Evolutionary conservation across 441 rosid genomes (phyloP), one percentile per base, ranked within the genome.

Genomic region (Croton setiger): DNA sequence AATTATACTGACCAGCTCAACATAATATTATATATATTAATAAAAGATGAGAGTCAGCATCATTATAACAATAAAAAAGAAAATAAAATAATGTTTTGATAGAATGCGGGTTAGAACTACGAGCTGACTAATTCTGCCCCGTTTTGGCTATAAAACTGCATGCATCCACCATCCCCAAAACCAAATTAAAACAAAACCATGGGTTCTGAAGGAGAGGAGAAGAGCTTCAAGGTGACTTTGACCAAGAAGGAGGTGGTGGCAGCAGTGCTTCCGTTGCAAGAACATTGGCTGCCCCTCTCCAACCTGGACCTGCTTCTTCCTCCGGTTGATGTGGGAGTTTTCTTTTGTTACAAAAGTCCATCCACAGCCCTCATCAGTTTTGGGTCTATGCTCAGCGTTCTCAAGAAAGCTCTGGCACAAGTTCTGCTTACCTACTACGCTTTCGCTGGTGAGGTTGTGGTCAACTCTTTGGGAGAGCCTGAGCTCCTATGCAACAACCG

Each of bases 401-500:
- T 88, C 0, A 87, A 87, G 80, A 81, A 57, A 53, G 74, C 89
- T 59, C 18, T 90, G 79, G 87, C 88, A 14, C 81, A 90, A 70
- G 79, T 86, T 53, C 80, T 93, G 4, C 86, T 84, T 12, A 59
- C 85, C 8, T 88, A 86, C 85, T 87, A 90, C 35, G 88, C 91
- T 21, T 84, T 90, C 23, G 79, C 88, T 0, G 92, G 93, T 0
- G 92, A 88, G 82, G 75, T 90, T 4, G 91, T 88, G 47, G 15
- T 58, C 0, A 88, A 84, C 80, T 51, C 84, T 2, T 45, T 64
- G 4, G 96, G 90, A 12, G 97, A 92, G 76, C 91, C 98, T 1
- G 93, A 88, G 84, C 76, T 92, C 23, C 77, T 87, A 6, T 92
- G 93, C 69, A 88, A 87, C 82, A 88, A 87, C 69, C 85, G 90